Percentiles rank a stretch among this genome's conserved stretches.
phyloP scores from a whole-genome alignment of 2,329 filamentous ascomycete genomes.

The Lasiodiplodia sp. region DNA sequence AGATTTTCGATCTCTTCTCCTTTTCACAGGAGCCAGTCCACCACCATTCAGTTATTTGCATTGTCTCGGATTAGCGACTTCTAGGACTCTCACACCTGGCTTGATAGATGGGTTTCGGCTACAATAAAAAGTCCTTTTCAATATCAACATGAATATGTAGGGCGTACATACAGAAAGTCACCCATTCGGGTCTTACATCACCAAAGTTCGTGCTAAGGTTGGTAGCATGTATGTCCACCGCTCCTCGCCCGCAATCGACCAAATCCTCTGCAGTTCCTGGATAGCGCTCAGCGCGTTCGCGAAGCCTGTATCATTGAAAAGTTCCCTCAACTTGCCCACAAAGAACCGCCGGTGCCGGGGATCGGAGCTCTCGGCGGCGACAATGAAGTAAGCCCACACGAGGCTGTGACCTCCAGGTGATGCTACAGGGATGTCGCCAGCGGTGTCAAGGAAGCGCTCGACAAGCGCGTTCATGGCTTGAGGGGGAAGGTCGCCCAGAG shows the following conservation, averaged over 20 bases:
- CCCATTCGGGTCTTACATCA: neutral
- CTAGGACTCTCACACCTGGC: neutral
- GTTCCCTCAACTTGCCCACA: neutral
- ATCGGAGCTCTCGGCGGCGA: constrained; percentile 5
- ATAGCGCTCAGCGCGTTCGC: neutral
- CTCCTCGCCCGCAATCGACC: neutral
- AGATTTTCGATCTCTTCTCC: too few species aligned
- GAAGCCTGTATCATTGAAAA: neutral
- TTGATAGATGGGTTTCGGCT: neutral
- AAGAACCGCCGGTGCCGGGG: neutral
- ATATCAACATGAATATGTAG: neutral
- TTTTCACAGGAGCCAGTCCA: too few species aligned
- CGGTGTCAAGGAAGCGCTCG: neutral
- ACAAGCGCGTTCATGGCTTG: neutral
- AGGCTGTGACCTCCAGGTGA: neutral
- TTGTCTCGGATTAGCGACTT: too few species aligned
- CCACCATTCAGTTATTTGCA: too few species aligned
- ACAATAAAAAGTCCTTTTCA: neutral
- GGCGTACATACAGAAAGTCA: neutral
- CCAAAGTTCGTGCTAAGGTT: neutral
- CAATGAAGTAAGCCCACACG: neutral
- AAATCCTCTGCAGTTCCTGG: neutral
- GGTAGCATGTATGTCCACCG: constrained; percentile 1
- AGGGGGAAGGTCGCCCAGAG: neutral
- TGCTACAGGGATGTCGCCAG: neutral